Evolutionary conservation across 2,329 filamentous ascomycete species (phyloP), one percentile per base, ranked within the genome.

Genomic region (Aspergillus thermomutatus): DNA sequence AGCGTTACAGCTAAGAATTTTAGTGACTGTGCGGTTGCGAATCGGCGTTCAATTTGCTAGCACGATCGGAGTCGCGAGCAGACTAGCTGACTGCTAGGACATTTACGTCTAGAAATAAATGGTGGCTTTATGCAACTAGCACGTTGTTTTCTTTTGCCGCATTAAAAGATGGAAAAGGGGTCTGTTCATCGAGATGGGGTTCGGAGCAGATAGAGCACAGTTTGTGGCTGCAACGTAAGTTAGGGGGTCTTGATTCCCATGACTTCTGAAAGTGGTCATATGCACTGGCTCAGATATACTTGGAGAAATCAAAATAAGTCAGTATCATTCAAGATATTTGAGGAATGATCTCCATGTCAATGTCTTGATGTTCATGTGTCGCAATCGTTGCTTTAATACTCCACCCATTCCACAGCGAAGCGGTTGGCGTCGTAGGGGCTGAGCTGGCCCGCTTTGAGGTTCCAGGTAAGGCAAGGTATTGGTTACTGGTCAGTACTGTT

Each of bases 1-100:
- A 54, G 59, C 59, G 55, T 61, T 59, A 61, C 60, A 60, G 54
- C 60, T 61, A 61, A 62, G 56, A 56, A 52, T 54, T 59, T 60
- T 62, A 60, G 54, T 27, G 27, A 52, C 47, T 21, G 50, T 56
- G 50, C 48, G 50, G 47, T 57, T 51, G 59, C 60, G 58, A 63
- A 63, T 58, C 54, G 61, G 56, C 54, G 54, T 55, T 48, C 50
- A 59, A 59, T 55, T 59, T 60, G 59, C 43, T 56, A 46, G 43
- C 43, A 46, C 21, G 43, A 46, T 46, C 43, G 23, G 21, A 46
- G 14, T 26, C 43, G 4, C 43, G 2, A 46, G 43, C 9, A 26
- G 19, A 14, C 21, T 48, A 43, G n/a, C 34, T 27, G 46, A 52
- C 59, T 43, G 52, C 54, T 61, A 54, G 52, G 50, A 51, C 21